phyloP scores from a whole-genome alignment of 2,329 filamentous ascomycete species.

The Monosporascus cannonballus region DNA sequence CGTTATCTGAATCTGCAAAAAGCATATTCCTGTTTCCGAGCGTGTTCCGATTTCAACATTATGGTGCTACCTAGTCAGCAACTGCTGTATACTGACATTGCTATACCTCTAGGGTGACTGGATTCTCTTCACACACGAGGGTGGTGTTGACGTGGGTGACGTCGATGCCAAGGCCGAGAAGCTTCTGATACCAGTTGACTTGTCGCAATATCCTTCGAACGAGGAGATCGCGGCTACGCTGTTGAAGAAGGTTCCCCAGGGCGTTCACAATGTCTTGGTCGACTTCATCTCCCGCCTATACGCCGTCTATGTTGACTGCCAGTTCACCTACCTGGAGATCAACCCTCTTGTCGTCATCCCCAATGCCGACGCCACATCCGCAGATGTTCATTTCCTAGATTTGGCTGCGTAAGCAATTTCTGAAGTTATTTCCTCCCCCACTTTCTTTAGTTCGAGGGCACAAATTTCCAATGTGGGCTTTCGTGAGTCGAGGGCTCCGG shows the following conservation, averaged over 20 bases:
- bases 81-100: conserved; percentile 7
- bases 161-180: conserved; percentile 99
- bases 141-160: conserved; percentile 98
- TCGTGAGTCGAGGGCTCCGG: no score
- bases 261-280: conserved; percentile 94
- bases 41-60: conserved; percentile 3
- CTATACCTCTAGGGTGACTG: conserved; percentile 72
- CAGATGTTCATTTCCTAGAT: conserved; percentile 85
- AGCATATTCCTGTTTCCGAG: neutral
- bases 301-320: conserved; percentile 98
- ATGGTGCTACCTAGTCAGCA: no score
- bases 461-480: no score
- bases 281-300: conserved; percentile 99
- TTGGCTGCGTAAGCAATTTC: no score
- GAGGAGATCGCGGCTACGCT: conserved; percentile 81
- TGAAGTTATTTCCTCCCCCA: no score
- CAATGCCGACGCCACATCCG: conserved; percentile 85
- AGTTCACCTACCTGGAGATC: conserved; percentile 99
- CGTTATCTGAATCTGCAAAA: neutral
- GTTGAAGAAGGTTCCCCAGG: conserved; percentile 88
- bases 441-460: no score
- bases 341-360: conserved; percentile 98
- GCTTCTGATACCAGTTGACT: conserved; percentile 93
- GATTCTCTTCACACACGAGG: conserved; percentile 99
- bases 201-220: conserved; percentile 91